Conservation (phyloP, 2,329 filamentous ascomycete genomes). For the Aspergillus sergii region DNA sequence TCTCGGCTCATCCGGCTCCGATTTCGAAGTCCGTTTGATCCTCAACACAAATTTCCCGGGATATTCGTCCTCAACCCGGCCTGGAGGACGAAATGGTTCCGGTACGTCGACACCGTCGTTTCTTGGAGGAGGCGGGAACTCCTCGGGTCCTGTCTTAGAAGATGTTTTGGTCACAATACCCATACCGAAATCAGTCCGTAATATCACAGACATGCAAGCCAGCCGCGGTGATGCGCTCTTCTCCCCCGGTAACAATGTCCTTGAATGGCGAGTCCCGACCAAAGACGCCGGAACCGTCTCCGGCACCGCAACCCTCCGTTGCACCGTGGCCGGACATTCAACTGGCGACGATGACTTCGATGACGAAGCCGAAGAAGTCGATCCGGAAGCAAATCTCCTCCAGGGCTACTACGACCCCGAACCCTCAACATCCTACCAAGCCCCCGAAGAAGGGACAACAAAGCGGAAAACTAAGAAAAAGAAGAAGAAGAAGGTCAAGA, state of each 20-base stretch:
- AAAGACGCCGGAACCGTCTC: constrained; percentile 72
- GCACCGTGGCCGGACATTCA: constrained; percentile 72
- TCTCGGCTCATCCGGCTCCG: constrained; percentile 72
- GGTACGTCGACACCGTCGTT: constrained; percentile 54
- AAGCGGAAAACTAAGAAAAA: constrained; percentile 41
- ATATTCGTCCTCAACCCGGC: constrained; percentile 43
- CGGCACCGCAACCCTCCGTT: constrained; percentile 73
- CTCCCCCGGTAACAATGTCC: constrained; percentile 67
- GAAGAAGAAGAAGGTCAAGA: constrained; percentile 38
- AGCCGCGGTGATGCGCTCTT: constrained; percentile 83
- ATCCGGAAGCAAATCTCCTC: constrained; percentile 43
- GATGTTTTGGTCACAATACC: constrained; percentile 78
- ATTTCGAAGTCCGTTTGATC: constrained; percentile 84
- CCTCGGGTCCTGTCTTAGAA: constrained; percentile 67
- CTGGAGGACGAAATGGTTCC: constrained; percentile 46
- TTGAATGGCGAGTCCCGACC: constrained; percentile 82
- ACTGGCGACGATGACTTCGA: constrained; percentile 53
- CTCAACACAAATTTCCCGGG: constrained; percentile 68
- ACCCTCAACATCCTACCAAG: constrained; percentile 35
- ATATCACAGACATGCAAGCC: constrained; percentile 78
- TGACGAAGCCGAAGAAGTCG: constrained; percentile 37
- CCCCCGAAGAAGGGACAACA: constrained; percentile 28
- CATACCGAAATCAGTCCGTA: constrained; percentile 76
- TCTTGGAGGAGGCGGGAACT: constrained; percentile 56
- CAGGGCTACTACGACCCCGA: constrained; percentile 51